A percentile compares a stretch with the other conserved stretches of the same genome.
These are phyloP conservation scores for Suillus paluster DNA, from an alignment of 768 basidiomycete species.

Conservation along the genomic window DNA sequence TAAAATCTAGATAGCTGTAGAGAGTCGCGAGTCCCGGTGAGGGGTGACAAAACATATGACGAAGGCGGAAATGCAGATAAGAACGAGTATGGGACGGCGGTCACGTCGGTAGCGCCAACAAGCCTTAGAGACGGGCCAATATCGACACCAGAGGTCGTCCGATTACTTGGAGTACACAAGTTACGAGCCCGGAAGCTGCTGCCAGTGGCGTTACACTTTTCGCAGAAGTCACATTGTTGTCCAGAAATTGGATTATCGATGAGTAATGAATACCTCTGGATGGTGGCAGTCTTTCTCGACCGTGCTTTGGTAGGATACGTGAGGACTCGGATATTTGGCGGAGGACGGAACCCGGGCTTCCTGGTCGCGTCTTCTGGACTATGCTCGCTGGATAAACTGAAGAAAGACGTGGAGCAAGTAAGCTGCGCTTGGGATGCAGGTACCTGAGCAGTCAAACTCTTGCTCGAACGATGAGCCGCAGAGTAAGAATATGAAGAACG, in stretches of 20 bases:
- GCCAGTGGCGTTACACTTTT: background rate
- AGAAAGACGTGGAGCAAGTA: conserved; percentile 15
- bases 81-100: conserved; percentile 25
- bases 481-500: conserved; percentile 13
- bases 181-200: background rate
- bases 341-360: background rate
- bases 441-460: conserved; percentile 11
- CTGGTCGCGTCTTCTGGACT: conserved; percentile 6
- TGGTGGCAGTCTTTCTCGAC: background rate
- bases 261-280: conserved; percentile 6
- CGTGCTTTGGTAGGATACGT: background rate
- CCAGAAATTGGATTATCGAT: background rate
- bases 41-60: conserved; percentile 22
- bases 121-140: conserved; percentile 28
- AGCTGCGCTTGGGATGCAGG: background rate
- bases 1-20: conserved; percentile 28
- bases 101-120: conserved; percentile 19
- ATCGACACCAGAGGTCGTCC: conserved; percentile 1
- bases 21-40: conserved; percentile 31
- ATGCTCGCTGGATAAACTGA: conserved; percentile 11
- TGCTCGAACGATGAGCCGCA: background rate
- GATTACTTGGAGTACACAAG: background rate
- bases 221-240: conserved; percentile 15
- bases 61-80: conserved; percentile 27
- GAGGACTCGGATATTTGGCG: background rate